phyloP scores from a whole-genome alignment of 2,329 filamentous ascomycete species.

The Neonectria ditissima region DNA sequence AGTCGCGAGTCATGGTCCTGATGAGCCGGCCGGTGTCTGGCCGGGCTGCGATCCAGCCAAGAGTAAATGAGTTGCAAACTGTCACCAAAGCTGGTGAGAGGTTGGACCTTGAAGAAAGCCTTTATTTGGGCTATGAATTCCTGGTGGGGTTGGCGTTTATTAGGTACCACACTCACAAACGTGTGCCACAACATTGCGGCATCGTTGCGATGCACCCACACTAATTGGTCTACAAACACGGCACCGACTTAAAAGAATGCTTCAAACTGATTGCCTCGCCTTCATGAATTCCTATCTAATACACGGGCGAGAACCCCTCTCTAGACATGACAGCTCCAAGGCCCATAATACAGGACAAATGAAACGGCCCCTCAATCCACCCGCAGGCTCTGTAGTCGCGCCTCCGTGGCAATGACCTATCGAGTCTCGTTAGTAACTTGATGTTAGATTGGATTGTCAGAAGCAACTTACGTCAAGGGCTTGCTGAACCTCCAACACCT shows the following conservation, averaged over 20 bases:
- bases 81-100: background rate
- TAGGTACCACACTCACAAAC: background rate
- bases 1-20: slow-evolving; percentile 51
- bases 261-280: slow-evolving; percentile 35
- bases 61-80: background rate
- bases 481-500: slow-evolving; percentile 94
- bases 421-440: slow-evolving; percentile 31
- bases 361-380: slow-evolving; percentile 70
- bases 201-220: background rate
- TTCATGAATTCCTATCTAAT: slow-evolving; percentile 52
- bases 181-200: background rate
- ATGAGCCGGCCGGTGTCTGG: slow-evolving; percentile 24
- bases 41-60: slow-evolving; percentile 5
- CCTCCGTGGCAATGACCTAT: slow-evolving; percentile 90
- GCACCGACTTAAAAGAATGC: slow-evolving; percentile 9
- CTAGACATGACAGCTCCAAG: slow-evolving; percentile 44
- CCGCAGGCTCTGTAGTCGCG: slow-evolving; percentile 86
- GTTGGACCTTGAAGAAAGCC: background rate
- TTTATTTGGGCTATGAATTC: background rate
- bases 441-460: slow-evolving; percentile 9
- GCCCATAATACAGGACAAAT: slow-evolving; percentile 54
- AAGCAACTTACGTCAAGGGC: slow-evolving; percentile 84
- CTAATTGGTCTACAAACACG: background rate
- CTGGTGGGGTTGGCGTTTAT: background rate
- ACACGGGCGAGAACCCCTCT: slow-evolving; percentile 47